These are phyloP conservation scores for Candida maesae DNA, from an alignment of 805 yeast genomes.

Conservation along the genomic window DNA sequence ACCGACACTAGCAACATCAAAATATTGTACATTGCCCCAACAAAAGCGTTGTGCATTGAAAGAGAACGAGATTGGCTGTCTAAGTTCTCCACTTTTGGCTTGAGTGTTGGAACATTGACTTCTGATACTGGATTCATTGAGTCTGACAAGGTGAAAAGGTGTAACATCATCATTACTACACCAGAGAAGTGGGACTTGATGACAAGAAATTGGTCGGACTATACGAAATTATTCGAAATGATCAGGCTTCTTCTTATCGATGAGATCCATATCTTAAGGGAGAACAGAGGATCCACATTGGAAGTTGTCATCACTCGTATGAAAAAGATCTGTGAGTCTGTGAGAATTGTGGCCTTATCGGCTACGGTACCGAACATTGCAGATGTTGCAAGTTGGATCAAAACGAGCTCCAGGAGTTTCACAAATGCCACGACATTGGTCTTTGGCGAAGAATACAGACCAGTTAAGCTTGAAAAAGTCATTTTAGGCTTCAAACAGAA, in stretches of 20 bases:
- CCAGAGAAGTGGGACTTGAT: conserved; percentile 63
- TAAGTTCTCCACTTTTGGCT: conserved; percentile 35
- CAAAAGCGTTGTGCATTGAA: conserved; percentile 54
- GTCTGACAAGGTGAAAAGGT: conserved; percentile 41
- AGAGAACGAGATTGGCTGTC: conserved; percentile 43
- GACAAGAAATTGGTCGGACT: conserved; percentile 49
- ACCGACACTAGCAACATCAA: conserved; percentile 28
- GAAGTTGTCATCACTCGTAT: conserved; percentile 47
- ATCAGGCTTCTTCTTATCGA: conserved; percentile 44
- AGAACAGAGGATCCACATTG: conserved; percentile 44
- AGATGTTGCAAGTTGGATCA: conserved; percentile 46
- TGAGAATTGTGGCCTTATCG: conserved; percentile 45
- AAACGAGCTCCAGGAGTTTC: conserved; percentile 17
- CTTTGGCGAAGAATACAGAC: conserved; percentile 46
- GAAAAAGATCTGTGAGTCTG: conserved; percentile 34
- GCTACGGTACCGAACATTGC: conserved; percentile 52
- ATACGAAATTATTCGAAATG: conserved; percentile 35
- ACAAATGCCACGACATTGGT: conserved; percentile 34
- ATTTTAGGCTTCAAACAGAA: conserved; percentile 41
- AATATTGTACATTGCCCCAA: conserved; percentile 54
- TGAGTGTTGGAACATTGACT: conserved; percentile 48
- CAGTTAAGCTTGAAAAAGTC: conserved; percentile 38
- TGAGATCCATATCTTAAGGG: conserved; percentile 45
- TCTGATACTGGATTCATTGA: conserved; percentile 49
- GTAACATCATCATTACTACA: conserved; percentile 49